Base-by-base conservation (phyloP, 2,329 filamentous ascomycete genomes). In the Talaromyces sp. region DNA sequence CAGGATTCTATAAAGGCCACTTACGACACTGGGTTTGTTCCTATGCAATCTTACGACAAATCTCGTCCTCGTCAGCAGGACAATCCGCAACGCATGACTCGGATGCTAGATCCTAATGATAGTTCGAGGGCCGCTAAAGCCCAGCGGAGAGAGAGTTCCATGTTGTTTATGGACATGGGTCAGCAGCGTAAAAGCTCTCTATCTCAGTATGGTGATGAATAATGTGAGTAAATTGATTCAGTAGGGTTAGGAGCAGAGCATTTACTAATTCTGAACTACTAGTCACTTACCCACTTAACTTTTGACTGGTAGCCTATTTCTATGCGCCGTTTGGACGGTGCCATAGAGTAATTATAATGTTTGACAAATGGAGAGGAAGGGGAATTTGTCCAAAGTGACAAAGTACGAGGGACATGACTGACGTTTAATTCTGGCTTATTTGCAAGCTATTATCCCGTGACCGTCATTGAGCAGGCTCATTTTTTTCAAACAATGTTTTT, bases 21-120 rank as follows among this genome's bases (percentile, higher is more conserved):
- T 21, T 75, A 80, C 58, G 80, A 83, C 32, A 80, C 79, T 7
- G 81, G 81, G 2, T 83, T 84, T 63, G 78, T 80, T 29, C 78
- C 80, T 1, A 70, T 83, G 59, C 79, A 79, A 17, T 77, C 76
- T 53, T 81, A 83, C 69, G 78, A 84, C 58, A 69, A 71, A 53
- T 68, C 68, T 26, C 68, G 67, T 51, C 66, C 67, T 21, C 63
- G 56, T 49, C 69, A 58, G 63, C 56, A 46, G 66, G 58, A 60
- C 63, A 66, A 59, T 49, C 32, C 53, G n/a, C 60, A 59, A 19
- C 60, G 57, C 52, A 54, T 7, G 27, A 53, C 52, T 62, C 73
- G 75, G 21, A 76, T 78, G 70, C 59, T 81, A 56, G 67, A 71
- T 19, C 74, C 78, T 4, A 71, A 70, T 27, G 72, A 75, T 31